These are phyloP conservation scores for Inga laurina DNA, from an alignment of 306 rosid genomes.

Conservation along the genomic window DNA sequence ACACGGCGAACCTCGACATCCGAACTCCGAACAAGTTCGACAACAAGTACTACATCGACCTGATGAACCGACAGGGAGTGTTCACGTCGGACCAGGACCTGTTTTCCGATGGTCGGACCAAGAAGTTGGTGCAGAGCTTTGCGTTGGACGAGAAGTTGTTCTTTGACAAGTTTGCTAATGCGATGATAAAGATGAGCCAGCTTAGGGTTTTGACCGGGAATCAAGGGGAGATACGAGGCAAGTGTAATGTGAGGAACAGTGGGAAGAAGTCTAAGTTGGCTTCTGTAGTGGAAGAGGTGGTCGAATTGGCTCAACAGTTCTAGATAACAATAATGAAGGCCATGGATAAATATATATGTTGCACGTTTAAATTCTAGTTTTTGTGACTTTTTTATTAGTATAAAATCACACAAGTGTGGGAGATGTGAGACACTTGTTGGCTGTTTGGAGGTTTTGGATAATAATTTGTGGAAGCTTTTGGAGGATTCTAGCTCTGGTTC, in stretches of 20 bases:
- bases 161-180: constrained; percentile 44
- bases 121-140: constrained; percentile 44
- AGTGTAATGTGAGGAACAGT: background rate
- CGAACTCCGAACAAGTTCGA: constrained; percentile 49
- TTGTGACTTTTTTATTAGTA: background rate
- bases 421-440: background rate
- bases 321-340: background rate
- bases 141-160: constrained; percentile 45
- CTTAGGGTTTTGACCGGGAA: constrained; percentile 49
- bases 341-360: background rate
- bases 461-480: background rate
- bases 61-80: constrained; percentile 54
- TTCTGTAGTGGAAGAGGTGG: constrained; percentile 32
- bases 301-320: background rate
- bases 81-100: constrained; percentile 65
- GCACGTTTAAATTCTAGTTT: background rate
- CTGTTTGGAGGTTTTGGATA: background rate
- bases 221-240: constrained; percentile 48
- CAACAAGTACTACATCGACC: constrained; percentile 61
- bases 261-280: background rate
- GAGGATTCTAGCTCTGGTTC: background rate
- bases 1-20: constrained; percentile 39
- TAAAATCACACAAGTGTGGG: background rate
- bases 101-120: constrained; percentile 32
- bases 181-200: constrained; percentile 60